A percentile compares a stretch with the other conserved stretches of the same genome.
phyloP scores from a whole-genome alignment of 2,329 filamentous ascomycete species.

The Penicillium sp. region DNA sequence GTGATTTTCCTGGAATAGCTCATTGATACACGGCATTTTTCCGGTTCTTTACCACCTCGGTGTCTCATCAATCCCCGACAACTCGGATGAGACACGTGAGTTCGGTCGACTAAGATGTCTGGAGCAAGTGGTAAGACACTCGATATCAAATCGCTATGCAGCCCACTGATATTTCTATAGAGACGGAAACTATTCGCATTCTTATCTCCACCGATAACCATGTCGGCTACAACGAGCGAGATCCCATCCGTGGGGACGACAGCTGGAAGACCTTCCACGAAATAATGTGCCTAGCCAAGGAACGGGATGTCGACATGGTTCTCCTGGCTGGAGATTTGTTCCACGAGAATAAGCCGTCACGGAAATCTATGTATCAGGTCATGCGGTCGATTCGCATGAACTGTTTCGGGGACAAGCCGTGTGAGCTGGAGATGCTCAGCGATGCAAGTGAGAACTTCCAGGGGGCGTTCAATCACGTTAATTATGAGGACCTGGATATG shows the following conservation, averaged over 20 bases:
- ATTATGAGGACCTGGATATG: constrained; percentile 96
- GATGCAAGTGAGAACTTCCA: constrained; percentile 90
- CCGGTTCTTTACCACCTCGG: background rate
- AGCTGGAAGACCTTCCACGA: constrained; percentile 97
- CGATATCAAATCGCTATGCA: background rate
- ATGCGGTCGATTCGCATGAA: constrained; percentile 93
- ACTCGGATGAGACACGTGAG: background rate
- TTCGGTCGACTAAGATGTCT: constrained; percentile 22
- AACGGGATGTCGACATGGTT: constrained; percentile 95
- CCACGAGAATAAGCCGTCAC: constrained; percentile 95
- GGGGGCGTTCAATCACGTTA: constrained; percentile 86
- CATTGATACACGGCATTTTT: background rate
- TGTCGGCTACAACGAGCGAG: constrained; percentile 93
- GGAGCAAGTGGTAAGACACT: constrained; percentile 26
- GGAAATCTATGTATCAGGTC: constrained; percentile 94
- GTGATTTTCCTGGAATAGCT: background rate
- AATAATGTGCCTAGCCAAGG: constrained; percentile 82
- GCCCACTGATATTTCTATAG: constrained; percentile 30
- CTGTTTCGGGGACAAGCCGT: constrained; percentile 91
- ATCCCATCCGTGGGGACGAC: constrained; percentile 91
- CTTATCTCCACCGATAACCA: constrained; percentile 95
- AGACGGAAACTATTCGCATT: constrained; percentile 85
- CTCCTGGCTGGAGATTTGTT: constrained; percentile 92
- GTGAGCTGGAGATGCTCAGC: constrained; percentile 89
- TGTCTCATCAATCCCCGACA: background rate